These are phyloP conservation scores for Aegilops longissima DNA, from an alignment of 176 grass and related monocot genomes.

Conservation along the genomic window DNA sequence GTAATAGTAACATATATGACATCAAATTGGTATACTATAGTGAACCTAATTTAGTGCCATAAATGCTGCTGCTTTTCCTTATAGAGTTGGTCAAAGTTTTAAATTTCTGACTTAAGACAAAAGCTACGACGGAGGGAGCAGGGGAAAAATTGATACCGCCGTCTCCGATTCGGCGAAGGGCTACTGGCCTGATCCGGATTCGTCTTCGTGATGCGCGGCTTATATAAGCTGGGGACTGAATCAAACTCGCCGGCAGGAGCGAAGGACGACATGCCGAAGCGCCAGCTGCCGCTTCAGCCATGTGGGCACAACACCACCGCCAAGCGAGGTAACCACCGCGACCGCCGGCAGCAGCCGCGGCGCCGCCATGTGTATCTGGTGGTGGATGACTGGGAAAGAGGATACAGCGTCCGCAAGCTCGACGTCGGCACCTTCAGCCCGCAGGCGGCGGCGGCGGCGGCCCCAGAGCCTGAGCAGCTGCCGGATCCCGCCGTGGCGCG, in stretches of 20 bases:
- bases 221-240: neutral
- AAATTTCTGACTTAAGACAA: too few species aligned
- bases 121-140: too few species aligned
- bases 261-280: neutral
- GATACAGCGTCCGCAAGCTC: conserved; percentile 16
- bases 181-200: neutral
- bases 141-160: neutral
- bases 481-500: neutral
- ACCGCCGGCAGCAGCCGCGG: neutral
- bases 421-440: neutral
- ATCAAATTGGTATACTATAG: too few species aligned
- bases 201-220: neutral
- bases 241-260: neutral
- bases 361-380: conserved; percentile 4
- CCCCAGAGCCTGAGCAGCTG: neutral
- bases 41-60: too few species aligned
- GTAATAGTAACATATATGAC: too few species aligned
- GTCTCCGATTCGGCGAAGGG: neutral
- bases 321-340: neutral
- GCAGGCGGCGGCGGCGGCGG: neutral
- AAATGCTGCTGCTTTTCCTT: too few species aligned
- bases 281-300: neutral
- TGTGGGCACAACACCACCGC: neutral
- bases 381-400: conserved; percentile 4
- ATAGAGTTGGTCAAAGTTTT: too few species aligned